Evolutionary conservation across 1,139 yeast genomes (phyloP), one percentile per base, ranked within the genome.

Genomic region (Sugiyamaella grinbergsii): DNA sequence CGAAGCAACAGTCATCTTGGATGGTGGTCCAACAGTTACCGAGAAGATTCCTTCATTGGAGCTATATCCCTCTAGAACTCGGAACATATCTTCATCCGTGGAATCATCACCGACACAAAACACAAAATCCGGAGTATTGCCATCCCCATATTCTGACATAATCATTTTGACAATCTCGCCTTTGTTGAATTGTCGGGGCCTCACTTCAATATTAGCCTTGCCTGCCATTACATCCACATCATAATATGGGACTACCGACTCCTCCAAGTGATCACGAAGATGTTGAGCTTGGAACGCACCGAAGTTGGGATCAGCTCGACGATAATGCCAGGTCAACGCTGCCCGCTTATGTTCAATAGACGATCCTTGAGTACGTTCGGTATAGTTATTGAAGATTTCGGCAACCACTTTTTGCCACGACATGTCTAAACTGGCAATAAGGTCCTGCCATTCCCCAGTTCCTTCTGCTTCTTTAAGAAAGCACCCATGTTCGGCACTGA

Each of bases 41-140:
- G 98, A 91, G 65, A 83, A 91, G 19, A 87, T 74, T 10, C 59
- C 57, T 24, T 51, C 51, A 2, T 32, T 36, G 7, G 54, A 19
- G 58, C 84, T 90, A 57, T 85, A 79, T 3, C 72, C 73, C 54
- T 81, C 78, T 59, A 93, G 72, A 22, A 93, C 84, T 54, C 75
- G 77, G 69, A 93, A 93, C 99, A 93, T 93, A 65, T 93, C 98
- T 68, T 93, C 99, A 68, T 93, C 99, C 0, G 99, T 94, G 48
- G 85, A 77, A 67, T 93, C 99, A 68, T 93, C 99, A 43, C 99
- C 99, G 42, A 89, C 73, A 71, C 98, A 93, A 51, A 91, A 70
- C 45, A 87, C 80, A 64, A 94, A 93, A 62, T 87, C 96, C 0
- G 96, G 93, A 10, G 32, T 22, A 13, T 33, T 41, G 20, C 15